Evolutionary conservation across 805 yeast genomes (phyloP), one percentile per base, ranked within the genome.

Genomic region (Metschnikowia santaceciliae): DNA sequence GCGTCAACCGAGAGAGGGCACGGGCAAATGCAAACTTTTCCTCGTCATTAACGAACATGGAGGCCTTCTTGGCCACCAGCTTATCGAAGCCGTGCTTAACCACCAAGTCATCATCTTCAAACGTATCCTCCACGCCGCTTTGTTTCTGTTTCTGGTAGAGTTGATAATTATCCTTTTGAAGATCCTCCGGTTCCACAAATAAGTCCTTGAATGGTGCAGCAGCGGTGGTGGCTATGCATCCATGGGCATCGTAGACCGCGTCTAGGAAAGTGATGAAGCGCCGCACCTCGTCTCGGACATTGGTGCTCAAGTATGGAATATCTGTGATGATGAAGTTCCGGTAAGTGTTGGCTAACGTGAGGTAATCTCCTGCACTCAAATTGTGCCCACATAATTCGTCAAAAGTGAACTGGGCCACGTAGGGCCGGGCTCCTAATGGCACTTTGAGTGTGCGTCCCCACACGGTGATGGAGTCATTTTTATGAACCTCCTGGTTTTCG

Each of bases 21-120:
- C 99, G 80, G 0, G 97, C 96, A 75, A 92, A 92, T 19, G 99
- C 99, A 72, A 92, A 94, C 66, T 86, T 81, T 70, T 92, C 99
- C 68, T 92, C 99, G 68, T 90, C 98, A 38, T 94, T 79, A 45
- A 88, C 88, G 71, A 94, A 92, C 80, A 88, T 80, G 58, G 82
- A 64, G 1, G 90, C 87, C 62, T 82, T 81, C 58, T 81, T 78
- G 10, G 89, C 91, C 52, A 86, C 74, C 54, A 82, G 82, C 53
- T 82, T 79, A 57, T 85, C 87, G 55, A 88, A 85, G 0, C 94
- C 95, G 66, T 88, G 90, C 53, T 83, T 78, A n/a, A 76, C 77
- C 20, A 86, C 88, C 66, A 88, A 68, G 22, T 80, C 83, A 59
- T 83, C 88, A 50, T 80, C 68, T 52, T 78, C 81, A 43, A 70